A percentile compares a stretch with the other conserved stretches of the same genome.
Evolutionary conservation across 2,329 filamentous ascomycete genomes (phyloP).

Genomic region (Alternaria triticina): DNA sequence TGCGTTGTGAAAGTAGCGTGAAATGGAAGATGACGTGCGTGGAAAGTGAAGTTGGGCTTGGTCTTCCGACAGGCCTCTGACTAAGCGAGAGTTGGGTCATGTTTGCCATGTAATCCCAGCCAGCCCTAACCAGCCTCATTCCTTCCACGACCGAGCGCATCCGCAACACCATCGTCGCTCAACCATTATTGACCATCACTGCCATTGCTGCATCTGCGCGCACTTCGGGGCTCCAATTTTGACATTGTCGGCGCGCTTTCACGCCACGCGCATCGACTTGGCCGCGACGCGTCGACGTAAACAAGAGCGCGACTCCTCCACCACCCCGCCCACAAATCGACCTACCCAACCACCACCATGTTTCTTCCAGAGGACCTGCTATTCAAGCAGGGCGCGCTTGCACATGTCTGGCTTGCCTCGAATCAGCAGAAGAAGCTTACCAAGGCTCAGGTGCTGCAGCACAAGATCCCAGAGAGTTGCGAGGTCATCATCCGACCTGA

Average conservation of each 20-base stretch:
- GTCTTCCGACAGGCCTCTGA: not conserved
- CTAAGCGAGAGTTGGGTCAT: conserved; percentile 10
- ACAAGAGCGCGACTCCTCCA: conserved; percentile 34
- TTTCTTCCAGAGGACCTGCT: conserved; percentile 97
- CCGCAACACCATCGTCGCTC: conserved; percentile 29
- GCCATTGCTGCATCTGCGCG: conserved; percentile 31
- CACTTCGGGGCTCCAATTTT: conserved; percentile 18
- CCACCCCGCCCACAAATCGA: conserved; percentile 17
- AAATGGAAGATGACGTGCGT: not conserved
- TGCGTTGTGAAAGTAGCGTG: not conserved
- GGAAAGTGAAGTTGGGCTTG: not conserved
- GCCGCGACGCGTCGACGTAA: conserved; percentile 42
- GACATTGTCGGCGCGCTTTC: conserved; percentile 29
- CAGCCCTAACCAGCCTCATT: conserved; percentile 16
- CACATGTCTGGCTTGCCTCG: conserved; percentile 96
- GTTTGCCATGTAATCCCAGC: conserved; percentile 13
- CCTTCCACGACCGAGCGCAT: conserved; percentile 25
- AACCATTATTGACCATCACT: conserved; percentile 20
- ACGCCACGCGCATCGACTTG: conserved; percentile 30
- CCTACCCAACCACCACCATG: conserved; percentile 62
- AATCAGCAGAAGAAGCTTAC: conserved; percentile 98
- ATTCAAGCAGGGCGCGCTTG: conserved; percentile 95
- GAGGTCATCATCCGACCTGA: conserved; percentile 87
- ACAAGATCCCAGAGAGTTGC: conserved; percentile 93
- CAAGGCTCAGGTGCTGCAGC: conserved; percentile 93